Conservation (phyloP, 2,329 filamentous ascomycete species). For the Paraconiothyrium brasiliense region DNA sequence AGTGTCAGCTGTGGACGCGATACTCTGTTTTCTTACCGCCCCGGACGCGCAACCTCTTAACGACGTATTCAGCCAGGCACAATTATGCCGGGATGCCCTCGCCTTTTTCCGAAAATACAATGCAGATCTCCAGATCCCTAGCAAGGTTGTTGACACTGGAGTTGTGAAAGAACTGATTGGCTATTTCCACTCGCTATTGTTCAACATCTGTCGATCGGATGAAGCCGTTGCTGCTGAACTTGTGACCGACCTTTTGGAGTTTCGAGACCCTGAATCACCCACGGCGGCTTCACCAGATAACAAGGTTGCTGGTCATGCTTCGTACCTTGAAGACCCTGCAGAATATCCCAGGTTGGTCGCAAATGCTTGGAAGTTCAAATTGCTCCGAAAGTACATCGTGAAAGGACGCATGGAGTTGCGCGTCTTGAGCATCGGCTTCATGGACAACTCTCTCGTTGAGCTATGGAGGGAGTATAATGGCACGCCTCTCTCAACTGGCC, state of each 20-base stretch:
- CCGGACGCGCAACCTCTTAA: neutral
- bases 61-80: conserved; percentile 24
- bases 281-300: conserved; percentile 22
- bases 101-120: conserved; percentile 41
- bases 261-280: conserved; percentile 35
- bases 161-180: conserved; percentile 38
- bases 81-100: conserved; percentile 33
- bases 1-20: conserved; percentile 28
- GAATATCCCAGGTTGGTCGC: conserved; percentile 62
- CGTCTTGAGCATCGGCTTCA: conserved; percentile 77
- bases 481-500: conserved; percentile 39
- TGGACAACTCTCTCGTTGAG: conserved; percentile 75
- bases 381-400: conserved; percentile 76
- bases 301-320: conserved; percentile 13
- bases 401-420: conserved; percentile 92
- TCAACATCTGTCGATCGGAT: conserved; percentile 41
- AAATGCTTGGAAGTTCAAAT: conserved; percentile 74
- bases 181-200: conserved; percentile 32
- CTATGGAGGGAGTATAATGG: conserved; percentile 66
- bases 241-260: conserved; percentile 36
- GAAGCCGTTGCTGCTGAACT: conserved; percentile 33
- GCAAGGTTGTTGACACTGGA: conserved; percentile 36
- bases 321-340: conserved; percentile 36
- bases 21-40: conserved; percentile 23
- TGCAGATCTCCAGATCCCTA: conserved; percentile 38